phyloP scores from a whole-genome alignment of 805 yeast genomes.

The Metschnikowia chrysomelidarum region DNA sequence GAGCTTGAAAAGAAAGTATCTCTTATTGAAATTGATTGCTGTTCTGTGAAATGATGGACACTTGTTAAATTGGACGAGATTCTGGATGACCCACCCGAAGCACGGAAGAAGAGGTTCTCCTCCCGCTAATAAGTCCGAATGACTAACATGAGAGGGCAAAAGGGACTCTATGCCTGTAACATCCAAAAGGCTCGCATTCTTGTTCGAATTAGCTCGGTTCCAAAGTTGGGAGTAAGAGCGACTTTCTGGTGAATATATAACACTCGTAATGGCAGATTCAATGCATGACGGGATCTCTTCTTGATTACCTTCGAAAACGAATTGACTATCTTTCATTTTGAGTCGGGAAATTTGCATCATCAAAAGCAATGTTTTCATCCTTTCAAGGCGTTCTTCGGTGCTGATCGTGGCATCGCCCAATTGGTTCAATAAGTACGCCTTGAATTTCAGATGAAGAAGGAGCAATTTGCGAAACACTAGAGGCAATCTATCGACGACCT shows the following conservation, averaged over 20 bases:
- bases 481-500: slow-evolving; percentile 53
- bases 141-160: slow-evolving; percentile 29
- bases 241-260: slow-evolving; percentile 78
- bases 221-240: slow-evolving; percentile 67
- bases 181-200: slow-evolving; percentile 8
- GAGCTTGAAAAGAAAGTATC: slow-evolving; percentile 39
- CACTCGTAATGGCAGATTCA: slow-evolving; percentile 73
- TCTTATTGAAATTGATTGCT: slow-evolving; percentile 81
- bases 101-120: slow-evolving; percentile 68
- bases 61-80: slow-evolving; percentile 58
- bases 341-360: slow-evolving; percentile 63
- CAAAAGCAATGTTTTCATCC: slow-evolving; percentile 67
- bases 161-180: slow-evolving; percentile 25
- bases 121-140: slow-evolving; percentile 30
- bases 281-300: slow-evolving; percentile 70
- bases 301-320: slow-evolving; percentile 37
- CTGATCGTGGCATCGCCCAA: slow-evolving; percentile 61
- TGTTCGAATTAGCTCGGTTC: slow-evolving; percentile 51
- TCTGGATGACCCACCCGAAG: slow-evolving; percentile 86
- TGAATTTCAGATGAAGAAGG: slow-evolving; percentile 64
- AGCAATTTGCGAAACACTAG: slow-evolving; percentile 63
- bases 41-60: slow-evolving; percentile 75
- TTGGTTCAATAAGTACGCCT: slow-evolving; percentile 60
- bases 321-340: slow-evolving; percentile 56
- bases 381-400: slow-evolving; percentile 56